Evolutionary conservation across 2,329 filamentous ascomycete species (phyloP).

Genomic region (Bipolaris cookei): DNA sequence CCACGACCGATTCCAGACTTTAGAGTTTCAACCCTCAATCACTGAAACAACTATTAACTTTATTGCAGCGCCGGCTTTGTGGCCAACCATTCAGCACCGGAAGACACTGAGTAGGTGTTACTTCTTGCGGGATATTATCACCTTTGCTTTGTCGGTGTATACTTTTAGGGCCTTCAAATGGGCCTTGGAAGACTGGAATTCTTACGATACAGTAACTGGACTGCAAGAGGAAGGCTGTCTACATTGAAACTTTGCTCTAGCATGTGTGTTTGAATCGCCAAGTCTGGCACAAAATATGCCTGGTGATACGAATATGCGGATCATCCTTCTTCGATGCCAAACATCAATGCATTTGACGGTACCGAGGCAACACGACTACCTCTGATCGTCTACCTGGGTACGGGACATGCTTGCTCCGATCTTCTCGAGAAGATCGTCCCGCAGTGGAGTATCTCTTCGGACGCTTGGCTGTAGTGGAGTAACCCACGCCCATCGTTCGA

Average conservation of each 20-base stretch:
- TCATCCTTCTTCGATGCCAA: conserved; percentile 35
- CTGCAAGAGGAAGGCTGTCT: background rate
- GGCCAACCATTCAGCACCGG: conserved; percentile 3
- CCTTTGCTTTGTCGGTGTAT: background rate
- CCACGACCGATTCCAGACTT: conserved; percentile 29
- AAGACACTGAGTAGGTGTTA: background rate
- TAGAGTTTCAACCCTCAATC: conserved; percentile 31
- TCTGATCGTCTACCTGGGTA: conserved; percentile 3
- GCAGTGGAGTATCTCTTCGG: conserved; percentile 20
- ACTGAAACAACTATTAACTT: conserved; percentile 25
- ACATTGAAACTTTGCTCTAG: conserved; percentile 7
- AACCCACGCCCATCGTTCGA: conserved; percentile 31
- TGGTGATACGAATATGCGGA: conserved; percentile 35
- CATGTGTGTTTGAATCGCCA: conserved; percentile 35
- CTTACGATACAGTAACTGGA: background rate
- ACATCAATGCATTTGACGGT: conserved; percentile 36
- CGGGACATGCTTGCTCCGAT: conserved; percentile 8
- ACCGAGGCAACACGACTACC: conserved; percentile 27
- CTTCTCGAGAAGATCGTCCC: conserved; percentile 33
- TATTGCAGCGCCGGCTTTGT: conserved; percentile 4
- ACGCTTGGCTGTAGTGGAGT: conserved; percentile 12
- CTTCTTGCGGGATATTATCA: background rate
- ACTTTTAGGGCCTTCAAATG: background rate
- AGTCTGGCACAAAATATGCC: conserved; percentile 29
- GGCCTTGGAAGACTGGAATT: background rate